Evolutionary conservation across 2,329 filamentous ascomycete genomes (phyloP).

Genomic region (Colletotrichum musicola): DNA sequence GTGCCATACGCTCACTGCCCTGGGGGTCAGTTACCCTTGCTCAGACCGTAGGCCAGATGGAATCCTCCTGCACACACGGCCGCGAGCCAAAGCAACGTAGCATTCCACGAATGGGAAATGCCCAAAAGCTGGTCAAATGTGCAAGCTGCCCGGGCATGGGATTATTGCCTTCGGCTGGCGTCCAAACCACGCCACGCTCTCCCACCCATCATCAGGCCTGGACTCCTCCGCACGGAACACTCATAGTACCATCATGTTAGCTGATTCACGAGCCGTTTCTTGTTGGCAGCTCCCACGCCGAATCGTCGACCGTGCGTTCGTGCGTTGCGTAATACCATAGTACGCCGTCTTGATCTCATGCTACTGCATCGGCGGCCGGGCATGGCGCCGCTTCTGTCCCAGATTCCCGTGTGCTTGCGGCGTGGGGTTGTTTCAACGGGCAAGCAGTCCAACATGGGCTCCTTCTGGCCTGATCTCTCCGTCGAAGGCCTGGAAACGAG

Average conservation of each 20-base stretch:
- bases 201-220: not conserved
- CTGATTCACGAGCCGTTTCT: constrained; percentile 14
- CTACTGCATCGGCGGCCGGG: constrained; percentile 17
- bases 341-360: constrained; percentile 10
- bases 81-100: constrained; percentile 21
- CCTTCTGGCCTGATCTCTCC: constrained; percentile 23
- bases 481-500: constrained; percentile 22
- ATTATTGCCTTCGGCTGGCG: not conserved
- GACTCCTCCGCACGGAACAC: not conserved
- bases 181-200: not conserved
- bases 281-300: constrained; percentile 7
- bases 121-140: not conserved
- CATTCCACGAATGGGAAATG: constrained; percentile 20
- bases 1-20: not conserved
- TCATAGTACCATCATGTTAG: constrained; percentile 12
- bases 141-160: not conserved
- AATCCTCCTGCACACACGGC: not conserved
- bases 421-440: constrained; percentile 34
- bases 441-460: constrained; percentile 21
- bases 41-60: constrained; percentile 1
- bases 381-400: constrained; percentile 27
- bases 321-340: not conserved
- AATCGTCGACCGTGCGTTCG: constrained; percentile 16
- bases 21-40: not conserved
- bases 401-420: constrained; percentile 26